Conservation (phyloP, 768 basidiomycete genomes). For the Boletus barrowsii region DNA sequence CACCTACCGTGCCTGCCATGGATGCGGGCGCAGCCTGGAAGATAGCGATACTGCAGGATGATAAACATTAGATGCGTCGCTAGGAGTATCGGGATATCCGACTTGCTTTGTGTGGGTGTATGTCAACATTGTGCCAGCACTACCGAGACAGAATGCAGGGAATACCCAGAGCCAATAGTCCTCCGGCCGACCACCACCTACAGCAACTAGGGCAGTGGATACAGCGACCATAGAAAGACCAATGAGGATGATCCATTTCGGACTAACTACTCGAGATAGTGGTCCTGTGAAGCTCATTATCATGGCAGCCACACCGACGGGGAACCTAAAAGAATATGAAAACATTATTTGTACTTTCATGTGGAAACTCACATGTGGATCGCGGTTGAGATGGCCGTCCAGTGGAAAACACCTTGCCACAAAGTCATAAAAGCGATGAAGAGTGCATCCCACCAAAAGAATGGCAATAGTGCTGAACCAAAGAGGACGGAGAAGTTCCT, state of each 20-base stretch:
- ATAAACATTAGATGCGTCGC: neutral
- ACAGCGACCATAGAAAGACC: constrained; percentile 38
- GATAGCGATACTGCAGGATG: constrained; percentile 42
- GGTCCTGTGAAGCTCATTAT: constrained; percentile 38
- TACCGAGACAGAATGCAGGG: constrained; percentile 49
- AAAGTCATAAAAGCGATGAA: constrained; percentile 35
- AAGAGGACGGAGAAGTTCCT: constrained; percentile 41
- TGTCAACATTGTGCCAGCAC: constrained; percentile 42
- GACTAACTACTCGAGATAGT: constrained; percentile 34
- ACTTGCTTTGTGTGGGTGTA: constrained; percentile 50
- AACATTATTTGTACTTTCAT: neutral
- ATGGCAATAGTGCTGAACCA: constrained; percentile 37
- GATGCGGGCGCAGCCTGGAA: constrained; percentile 45
- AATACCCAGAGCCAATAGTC: constrained; percentile 48
- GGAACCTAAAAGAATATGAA: constrained; percentile 31
- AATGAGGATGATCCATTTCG: constrained; percentile 46
- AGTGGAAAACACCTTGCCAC: constrained; percentile 43
- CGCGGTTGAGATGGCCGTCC: constrained; percentile 39
- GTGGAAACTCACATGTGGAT: constrained; percentile 35
- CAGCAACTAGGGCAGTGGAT: constrained; percentile 41
- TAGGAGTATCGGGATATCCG: neutral
- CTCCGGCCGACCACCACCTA: constrained; percentile 38
- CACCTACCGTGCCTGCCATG: constrained; percentile 53
- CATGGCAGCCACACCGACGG: constrained; percentile 40
- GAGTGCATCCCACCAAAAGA: constrained; percentile 40